Percentiles rank a stretch among this genome's conserved stretches.
Conservation (phyloP, 73 alveolate species). For the Paramecium primaurelia region DNA sequence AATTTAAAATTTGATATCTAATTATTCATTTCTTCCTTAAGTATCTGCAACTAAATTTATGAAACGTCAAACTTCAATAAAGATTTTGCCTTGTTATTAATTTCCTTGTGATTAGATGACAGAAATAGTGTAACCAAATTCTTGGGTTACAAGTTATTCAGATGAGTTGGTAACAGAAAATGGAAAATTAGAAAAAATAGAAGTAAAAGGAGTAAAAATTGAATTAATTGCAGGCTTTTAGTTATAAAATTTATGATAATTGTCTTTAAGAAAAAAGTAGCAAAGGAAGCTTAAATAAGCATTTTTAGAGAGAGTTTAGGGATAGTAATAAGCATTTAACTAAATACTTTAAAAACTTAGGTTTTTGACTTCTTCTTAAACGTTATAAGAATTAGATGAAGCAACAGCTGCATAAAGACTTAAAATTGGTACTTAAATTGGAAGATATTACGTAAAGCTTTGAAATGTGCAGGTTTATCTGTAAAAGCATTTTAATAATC, state of each 20-base stretch:
- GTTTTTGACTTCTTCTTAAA: background rate
- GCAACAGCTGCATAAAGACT: conserved; percentile 60
- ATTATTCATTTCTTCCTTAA: too few relatives aligned
- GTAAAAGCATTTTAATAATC: background rate
- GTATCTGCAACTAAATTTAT: background rate
- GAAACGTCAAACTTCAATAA: background rate
- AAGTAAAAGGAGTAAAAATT: background rate
- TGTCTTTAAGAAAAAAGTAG: background rate
- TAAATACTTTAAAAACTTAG: background rate
- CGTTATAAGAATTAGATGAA: conserved; percentile 9
- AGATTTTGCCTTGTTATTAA: background rate
- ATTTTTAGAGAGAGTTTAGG: background rate
- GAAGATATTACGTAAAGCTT: conserved; percentile 40
- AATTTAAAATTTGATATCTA: too few relatives aligned
- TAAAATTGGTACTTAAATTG: conserved; percentile 47
- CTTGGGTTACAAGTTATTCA: background rate
- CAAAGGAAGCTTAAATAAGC: background rate
- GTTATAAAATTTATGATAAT: background rate
- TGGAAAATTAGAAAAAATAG: background rate
- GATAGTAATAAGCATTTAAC: background rate
- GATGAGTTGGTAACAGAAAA: background rate
- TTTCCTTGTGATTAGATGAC: conserved; percentile 14
- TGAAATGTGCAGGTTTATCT: conserved; percentile 34
- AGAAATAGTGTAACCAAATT: background rate
- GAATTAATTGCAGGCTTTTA: background rate